A percentile compares a stretch with the other conserved stretches of the same genome.
phyloP scores from a whole-genome alignment of 495 filamentous ascomycete genomes.

The Hypoxylon fuscum region DNA sequence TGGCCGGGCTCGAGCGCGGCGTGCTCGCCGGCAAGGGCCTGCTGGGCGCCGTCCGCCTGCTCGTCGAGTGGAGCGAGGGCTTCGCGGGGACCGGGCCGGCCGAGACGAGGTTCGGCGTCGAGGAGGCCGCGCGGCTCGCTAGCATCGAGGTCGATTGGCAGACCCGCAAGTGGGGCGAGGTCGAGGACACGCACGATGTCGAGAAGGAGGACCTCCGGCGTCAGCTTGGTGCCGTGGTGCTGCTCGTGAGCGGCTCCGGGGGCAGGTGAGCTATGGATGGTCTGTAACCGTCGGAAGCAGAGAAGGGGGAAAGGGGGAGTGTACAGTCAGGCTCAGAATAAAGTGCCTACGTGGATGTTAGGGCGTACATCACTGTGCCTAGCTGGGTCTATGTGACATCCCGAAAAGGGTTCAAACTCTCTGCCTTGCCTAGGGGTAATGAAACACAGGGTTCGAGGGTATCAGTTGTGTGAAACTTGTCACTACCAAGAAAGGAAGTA shows the following conservation, averaged over 20 bases:
- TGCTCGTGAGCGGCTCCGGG: slow-evolving; percentile 73
- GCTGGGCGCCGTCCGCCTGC: slow-evolving; percentile 75
- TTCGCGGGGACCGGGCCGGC: slow-evolving; percentile 49
- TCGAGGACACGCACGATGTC: slow-evolving; percentile 98
- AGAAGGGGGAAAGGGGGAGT: too few relatives aligned
- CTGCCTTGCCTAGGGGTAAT: too few relatives aligned
- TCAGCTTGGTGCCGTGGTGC: slow-evolving; percentile 85
- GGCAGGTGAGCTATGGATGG: too few relatives aligned
- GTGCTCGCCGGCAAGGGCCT: slow-evolving; percentile 88
- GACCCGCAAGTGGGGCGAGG: slow-evolving; percentile 90
- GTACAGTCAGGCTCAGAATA: too few relatives aligned
- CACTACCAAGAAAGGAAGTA: too few relatives aligned
- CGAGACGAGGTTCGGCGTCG: slow-evolving; percentile 62
- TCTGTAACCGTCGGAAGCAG: too few relatives aligned
- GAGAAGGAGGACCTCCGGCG: slow-evolving; percentile 89
- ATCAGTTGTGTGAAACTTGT: too few relatives aligned
- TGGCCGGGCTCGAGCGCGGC: slow-evolving; percentile 85
- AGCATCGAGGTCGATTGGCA: slow-evolving; percentile 92
- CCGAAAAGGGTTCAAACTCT: too few relatives aligned
- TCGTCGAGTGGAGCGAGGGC: slow-evolving; percentile 89
- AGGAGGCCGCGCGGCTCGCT: slow-evolving; percentile 78
- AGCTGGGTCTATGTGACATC: too few relatives aligned
- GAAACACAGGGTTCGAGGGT: too few relatives aligned
- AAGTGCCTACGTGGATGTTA: too few relatives aligned
- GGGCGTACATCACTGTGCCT: too few relatives aligned